A percentile compares a stretch with the other conserved stretches of the same genome.
Conservation (phyloP, 805 yeast species). For the Sugiyamaella floridensis region DNA sequence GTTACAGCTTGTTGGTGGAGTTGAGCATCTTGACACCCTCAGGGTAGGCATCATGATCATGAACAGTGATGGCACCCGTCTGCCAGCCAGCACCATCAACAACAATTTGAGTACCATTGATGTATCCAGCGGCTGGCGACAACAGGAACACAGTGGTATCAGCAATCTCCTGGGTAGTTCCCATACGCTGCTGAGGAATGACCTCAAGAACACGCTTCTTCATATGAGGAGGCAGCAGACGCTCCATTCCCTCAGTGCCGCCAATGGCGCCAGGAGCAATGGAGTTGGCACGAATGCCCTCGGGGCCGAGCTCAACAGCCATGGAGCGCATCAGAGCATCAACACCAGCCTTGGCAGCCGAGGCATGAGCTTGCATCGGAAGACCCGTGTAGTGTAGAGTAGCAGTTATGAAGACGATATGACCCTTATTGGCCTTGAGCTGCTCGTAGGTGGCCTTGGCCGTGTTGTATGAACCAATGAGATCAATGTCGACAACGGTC, state of each 20-base stretch:
- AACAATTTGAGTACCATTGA: conserved; percentile 69
- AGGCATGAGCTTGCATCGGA: conserved; percentile 83
- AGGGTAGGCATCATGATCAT: conserved; percentile 7
- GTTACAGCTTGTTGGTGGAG: conserved; percentile 3
- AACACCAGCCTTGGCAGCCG: conserved; percentile 94
- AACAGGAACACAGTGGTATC: conserved; percentile 78
- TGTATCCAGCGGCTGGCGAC: conserved; percentile 71
- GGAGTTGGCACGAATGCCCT: conserved; percentile 76
- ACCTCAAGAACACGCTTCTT: conserved; percentile 38
- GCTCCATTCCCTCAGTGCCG: conserved; percentile 77
- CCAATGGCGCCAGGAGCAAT: conserved; percentile 90
- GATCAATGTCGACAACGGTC: conserved; percentile 78
- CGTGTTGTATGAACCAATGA: conserved; percentile 84
- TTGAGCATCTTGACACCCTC: conserved; percentile 2
- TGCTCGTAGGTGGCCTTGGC: conserved; percentile 72
- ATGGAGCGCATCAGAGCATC: conserved; percentile 79
- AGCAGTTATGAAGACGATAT: conserved; percentile 73
- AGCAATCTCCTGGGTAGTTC: conserved; percentile 73
- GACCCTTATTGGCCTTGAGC: conserved; percentile 60
- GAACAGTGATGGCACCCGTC: conserved; percentile 17
- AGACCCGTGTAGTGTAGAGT: conserved; percentile 86
- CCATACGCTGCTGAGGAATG: conserved; percentile 49
- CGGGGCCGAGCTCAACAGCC: conserved; percentile 87
- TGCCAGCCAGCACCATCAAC: conserved; percentile 96
- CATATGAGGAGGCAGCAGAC: conserved; percentile 44